Evolutionary conservation across 163 green algal genomes (phyloP).

Genomic region (Prototheca wickerhamii): DNA sequence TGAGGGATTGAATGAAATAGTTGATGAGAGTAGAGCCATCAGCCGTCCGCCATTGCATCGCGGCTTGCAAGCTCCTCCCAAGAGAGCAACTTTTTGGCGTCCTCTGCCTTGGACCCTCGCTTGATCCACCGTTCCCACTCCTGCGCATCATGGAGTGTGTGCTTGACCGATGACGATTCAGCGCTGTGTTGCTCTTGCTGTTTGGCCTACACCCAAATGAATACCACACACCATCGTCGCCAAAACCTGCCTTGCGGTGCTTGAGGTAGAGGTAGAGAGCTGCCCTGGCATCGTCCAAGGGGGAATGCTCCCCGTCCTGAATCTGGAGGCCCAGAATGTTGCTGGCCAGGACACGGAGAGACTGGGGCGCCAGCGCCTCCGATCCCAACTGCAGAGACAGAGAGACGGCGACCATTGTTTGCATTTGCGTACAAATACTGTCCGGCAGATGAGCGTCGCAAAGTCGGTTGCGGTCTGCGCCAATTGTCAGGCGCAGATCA

Average conservation of each 20-base stretch:
- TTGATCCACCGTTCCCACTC: neutral
- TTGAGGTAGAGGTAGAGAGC: constrained; percentile 87
- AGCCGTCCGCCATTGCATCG: too few relatives aligned
- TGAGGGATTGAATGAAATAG: too few relatives aligned
- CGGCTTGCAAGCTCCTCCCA: neutral
- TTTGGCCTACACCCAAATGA: neutral
- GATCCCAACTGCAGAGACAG: constrained; percentile 48
- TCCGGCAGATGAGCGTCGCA: too few relatives aligned
- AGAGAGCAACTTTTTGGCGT: neutral
- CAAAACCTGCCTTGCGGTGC: constrained; percentile 33
- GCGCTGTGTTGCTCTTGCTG: neutral
- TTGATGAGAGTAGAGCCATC: too few relatives aligned
- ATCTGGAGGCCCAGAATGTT: constrained; percentile 71
- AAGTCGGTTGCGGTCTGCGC: too few relatives aligned
- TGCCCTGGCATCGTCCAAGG: constrained; percentile 79
- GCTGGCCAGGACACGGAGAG: too few relatives aligned
- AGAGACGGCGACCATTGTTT: too few relatives aligned
- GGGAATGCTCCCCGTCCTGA: constrained; percentile 73
- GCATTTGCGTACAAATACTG: too few relatives aligned
- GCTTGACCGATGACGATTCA: too few relatives aligned
- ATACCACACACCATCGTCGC: neutral
- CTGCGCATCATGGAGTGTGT: too few relatives aligned
- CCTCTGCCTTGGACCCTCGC: neutral
- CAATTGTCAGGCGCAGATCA: too few relatives aligned
- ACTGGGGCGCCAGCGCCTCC: too few relatives aligned